Percentiles rank a stretch among this genome's conserved stretches.
Conservation (phyloP, 169 alveolate genomes). For the Cyclospora cayetanensis region DNA sequence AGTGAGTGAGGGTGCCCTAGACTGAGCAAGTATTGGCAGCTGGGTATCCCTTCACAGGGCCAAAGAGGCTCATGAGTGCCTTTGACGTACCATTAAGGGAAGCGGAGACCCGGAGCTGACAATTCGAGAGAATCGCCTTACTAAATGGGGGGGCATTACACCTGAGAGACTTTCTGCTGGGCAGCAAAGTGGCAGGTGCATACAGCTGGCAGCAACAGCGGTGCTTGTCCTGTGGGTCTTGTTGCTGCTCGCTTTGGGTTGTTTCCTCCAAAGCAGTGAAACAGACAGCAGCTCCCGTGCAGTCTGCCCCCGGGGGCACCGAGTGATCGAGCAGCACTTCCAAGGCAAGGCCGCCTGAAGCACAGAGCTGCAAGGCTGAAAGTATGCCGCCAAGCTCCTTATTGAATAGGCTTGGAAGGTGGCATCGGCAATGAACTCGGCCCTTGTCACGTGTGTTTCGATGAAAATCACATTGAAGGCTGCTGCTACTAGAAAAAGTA, state of each 20-base stretch:
- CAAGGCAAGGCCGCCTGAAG: neutral
- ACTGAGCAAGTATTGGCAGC: too few relatives aligned
- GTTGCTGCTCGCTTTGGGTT: neutral
- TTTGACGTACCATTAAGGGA: neutral
- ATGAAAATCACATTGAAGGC: too few relatives aligned
- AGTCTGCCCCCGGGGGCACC: neutral
- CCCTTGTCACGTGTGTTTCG: too few relatives aligned
- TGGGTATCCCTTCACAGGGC: too few relatives aligned
- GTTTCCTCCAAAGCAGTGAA: neutral
- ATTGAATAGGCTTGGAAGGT: neutral
- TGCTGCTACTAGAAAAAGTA: too few relatives aligned
- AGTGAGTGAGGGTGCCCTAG: too few relatives aligned
- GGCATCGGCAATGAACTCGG: too few relatives aligned
- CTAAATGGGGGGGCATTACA: neutral
- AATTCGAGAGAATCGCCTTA: neutral
- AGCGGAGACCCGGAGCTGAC: neutral
- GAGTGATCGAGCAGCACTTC: neutral
- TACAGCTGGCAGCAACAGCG: neutral
- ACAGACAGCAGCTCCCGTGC: neutral
- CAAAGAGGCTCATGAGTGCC: too few relatives aligned
- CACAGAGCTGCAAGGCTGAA: neutral
- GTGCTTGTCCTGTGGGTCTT: neutral
- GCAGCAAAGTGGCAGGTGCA: neutral
- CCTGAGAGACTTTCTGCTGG: neutral
- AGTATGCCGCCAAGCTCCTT: neutral